A percentile compares a stretch with the other conserved stretches of the same genome.
These are phyloP conservation scores for Alisma plantagoaquatica DNA, from an alignment of 106 monocot species.

Conservation along the genomic window DNA sequence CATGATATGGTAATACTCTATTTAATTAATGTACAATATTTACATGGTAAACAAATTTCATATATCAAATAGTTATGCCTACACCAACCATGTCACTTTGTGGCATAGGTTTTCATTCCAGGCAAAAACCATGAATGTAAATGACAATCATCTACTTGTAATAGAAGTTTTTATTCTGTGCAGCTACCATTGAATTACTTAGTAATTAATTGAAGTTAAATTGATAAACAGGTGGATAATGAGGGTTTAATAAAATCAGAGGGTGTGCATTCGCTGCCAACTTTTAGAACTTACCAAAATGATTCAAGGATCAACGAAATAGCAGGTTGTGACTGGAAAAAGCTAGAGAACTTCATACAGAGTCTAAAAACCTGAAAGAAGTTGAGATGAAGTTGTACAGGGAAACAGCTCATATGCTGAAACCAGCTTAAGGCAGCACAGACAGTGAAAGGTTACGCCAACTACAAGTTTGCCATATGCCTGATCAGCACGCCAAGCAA, in stretches of 20 bases:
- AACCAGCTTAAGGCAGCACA: too few species aligned
- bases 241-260: conserved; percentile 11
- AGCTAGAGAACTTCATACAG: conserved; percentile 9
- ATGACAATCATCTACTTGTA: not conserved
- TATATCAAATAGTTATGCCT: too few species aligned
- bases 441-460: too few species aligned
- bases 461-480: too few species aligned
- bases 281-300: conserved; percentile 13
- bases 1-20: too few species aligned
- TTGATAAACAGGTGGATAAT: conserved; percentile 13
- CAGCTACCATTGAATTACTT: not conserved
- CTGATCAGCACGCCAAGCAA: too few species aligned
- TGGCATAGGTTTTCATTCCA: not conserved
- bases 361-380: conserved; percentile 2
- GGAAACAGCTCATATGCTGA: too few species aligned
- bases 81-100: too few species aligned
- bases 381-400: too few species aligned
- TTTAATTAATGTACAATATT: too few species aligned
- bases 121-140: not conserved
- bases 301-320: conserved; percentile 13
- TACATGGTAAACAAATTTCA: too few species aligned
- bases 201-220: conserved; percentile 3
- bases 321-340: not conserved
- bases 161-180: not conserved
- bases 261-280: conserved; percentile 4